A percentile compares a stretch with the other conserved stretches of the same genome.
Conservation (phyloP, 768 basidiomycete genomes). For the Hirschioporus abietinus region DNA sequence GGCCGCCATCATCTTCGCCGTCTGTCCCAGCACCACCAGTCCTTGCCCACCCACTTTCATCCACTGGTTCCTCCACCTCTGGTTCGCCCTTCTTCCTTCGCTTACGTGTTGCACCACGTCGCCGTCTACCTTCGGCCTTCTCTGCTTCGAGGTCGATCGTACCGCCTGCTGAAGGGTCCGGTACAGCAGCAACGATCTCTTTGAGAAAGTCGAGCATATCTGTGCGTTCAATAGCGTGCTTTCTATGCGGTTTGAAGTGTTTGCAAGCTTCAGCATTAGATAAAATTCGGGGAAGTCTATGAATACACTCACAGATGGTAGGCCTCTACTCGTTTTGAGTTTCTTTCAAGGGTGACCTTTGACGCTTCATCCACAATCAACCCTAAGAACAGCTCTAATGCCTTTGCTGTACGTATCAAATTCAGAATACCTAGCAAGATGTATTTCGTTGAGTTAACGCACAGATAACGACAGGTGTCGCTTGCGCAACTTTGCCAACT, state of each 20-base stretch:
- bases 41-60: constrained; percentile 29
- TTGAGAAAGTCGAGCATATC: constrained; percentile 92
- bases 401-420: constrained; percentile 61
- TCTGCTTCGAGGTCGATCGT: constrained; percentile 58
- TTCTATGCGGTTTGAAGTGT: constrained; percentile 42
- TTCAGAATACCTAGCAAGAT: no score
- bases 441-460: constrained; percentile 27
- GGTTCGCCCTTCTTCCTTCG: constrained; percentile 26
- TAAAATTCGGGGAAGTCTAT: neutral
- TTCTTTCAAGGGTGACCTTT: constrained; percentile 72
- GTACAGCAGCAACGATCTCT: constrained; percentile 81
- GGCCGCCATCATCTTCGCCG: neutral
- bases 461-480: constrained; percentile 97
- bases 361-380: constrained; percentile 78
- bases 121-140: neutral
- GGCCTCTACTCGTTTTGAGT: constrained; percentile 84
- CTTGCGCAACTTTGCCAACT: constrained; percentile 96
- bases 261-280: neutral
- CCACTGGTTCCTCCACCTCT: neutral
- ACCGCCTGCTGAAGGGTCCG: constrained; percentile 83
- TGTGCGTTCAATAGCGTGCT: constrained; percentile 84
- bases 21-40: constrained; percentile 18
- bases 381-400: constrained; percentile 86
- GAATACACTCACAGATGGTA: constrained; percentile 78
- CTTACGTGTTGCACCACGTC: constrained; percentile 21